Conservation (phyloP, 2,329 filamentous ascomycete genomes). For the Aspergillaceae sp. region DNA sequence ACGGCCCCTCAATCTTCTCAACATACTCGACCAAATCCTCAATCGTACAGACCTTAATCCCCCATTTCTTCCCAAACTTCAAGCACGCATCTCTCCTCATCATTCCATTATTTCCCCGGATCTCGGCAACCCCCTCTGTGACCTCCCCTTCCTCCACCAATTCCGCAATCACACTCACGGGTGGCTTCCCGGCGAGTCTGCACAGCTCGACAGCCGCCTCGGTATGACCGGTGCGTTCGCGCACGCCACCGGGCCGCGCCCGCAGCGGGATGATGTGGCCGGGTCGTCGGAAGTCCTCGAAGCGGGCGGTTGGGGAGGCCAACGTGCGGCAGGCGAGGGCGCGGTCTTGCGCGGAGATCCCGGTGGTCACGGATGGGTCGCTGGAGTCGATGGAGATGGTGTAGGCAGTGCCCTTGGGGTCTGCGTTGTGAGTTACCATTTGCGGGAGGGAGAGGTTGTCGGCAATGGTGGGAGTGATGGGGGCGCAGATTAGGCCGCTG, state of each 20-base stretch:
- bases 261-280: conserved; percentile 85
- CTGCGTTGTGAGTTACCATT: conserved; percentile 74
- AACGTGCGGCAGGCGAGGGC: conserved; percentile 71
- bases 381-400: conserved; percentile 79
- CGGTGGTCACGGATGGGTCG: conserved; percentile 67
- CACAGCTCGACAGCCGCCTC: conserved; percentile 92
- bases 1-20: conserved; percentile 59
- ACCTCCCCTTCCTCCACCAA: conserved; percentile 77
- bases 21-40: conserved; percentile 76
- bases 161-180: conserved; percentile 79
- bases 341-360: conserved; percentile 83
- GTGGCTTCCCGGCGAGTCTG: conserved; percentile 66
- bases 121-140: conserved; percentile 58
- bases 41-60: conserved; percentile 90
- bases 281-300: conserved; percentile 64
- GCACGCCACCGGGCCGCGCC: conserved; percentile 69
- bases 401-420: conserved; percentile 87
- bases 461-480: conserved; percentile 62
- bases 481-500: conserved; percentile 83
- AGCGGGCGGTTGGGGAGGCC: conserved; percentile 53
- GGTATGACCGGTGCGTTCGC: conserved; percentile 75
- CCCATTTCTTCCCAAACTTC: conserved; percentile 78
- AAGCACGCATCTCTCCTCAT: conserved; percentile 83
- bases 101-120: conserved; percentile 66
- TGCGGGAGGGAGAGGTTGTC: conserved; percentile 68